Evolutionary conservation across 768 basidiomycete genomes (phyloP).

Genomic region (Albatrellus ellisii): DNA sequence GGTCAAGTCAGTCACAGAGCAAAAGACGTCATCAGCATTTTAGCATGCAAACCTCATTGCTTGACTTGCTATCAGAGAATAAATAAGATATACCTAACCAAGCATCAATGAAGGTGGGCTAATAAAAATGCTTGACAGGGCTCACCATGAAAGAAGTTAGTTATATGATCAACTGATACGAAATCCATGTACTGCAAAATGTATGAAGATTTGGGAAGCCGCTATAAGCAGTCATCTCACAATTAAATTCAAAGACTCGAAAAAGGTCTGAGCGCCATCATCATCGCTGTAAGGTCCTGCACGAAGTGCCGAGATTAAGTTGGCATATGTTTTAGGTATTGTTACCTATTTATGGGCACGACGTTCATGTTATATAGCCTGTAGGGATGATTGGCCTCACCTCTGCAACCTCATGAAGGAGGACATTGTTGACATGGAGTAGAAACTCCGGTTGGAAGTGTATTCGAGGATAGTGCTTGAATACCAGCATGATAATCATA

Average conservation of each 20-base stretch:
- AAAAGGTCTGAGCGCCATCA: slow-evolving; percentile 8
- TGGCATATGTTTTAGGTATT: slow-evolving; percentile 38
- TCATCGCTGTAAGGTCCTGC: slow-evolving; percentile 5
- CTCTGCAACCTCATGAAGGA: slow-evolving; percentile 64
- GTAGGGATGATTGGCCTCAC: slow-evolving; percentile 19
- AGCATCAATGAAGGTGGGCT: not conserved
- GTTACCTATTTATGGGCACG: slow-evolving; percentile 33
- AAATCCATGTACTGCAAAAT: slow-evolving; percentile 32
- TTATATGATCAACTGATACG: slow-evolving; percentile 42
- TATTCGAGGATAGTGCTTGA: slow-evolving; percentile 42
- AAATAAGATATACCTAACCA: slow-evolving; percentile 12
- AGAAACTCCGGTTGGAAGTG: slow-evolving; percentile 44
- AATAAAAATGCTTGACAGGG: not conserved
- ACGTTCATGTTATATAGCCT: not conserved
- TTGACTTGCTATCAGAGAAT: slow-evolving; percentile 11
- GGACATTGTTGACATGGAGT: slow-evolving; percentile 49
- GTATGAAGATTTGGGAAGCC: not conserved
- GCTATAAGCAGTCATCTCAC: not conserved
- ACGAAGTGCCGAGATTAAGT: slow-evolving; percentile 24
- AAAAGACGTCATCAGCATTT: no score
- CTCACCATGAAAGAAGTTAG: slow-evolving; percentile 37
- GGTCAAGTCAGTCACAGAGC: no score
- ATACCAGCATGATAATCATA: slow-evolving; percentile 45
- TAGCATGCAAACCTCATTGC: slow-evolving; percentile 7
- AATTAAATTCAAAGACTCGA: slow-evolving; percentile 11